These are phyloP conservation scores for Phytophthora fragariae DNA, from an alignment of 352 stramenopile species.

Conservation along the genomic window DNA sequence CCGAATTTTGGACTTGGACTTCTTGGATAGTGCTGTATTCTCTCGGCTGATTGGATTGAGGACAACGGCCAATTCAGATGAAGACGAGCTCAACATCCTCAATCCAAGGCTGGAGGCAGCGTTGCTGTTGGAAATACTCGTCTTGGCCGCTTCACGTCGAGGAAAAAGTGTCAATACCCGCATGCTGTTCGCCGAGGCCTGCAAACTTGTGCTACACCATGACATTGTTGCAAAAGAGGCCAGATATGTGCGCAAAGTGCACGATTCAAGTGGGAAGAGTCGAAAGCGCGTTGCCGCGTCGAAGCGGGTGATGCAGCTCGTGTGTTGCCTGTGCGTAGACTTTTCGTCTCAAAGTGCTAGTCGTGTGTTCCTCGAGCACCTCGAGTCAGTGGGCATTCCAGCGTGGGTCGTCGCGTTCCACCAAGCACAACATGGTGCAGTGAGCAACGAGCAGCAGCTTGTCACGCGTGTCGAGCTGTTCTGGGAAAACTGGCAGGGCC, in stretches of 20 bases:
- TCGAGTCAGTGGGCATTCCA: slow-evolving; percentile 34
- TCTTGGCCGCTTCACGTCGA: slow-evolving; percentile 11
- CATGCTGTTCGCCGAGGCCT: slow-evolving; percentile 36
- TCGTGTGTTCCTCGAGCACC: slow-evolving; percentile 26
- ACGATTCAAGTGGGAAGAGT: background rate
- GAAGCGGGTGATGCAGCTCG: slow-evolving; percentile 49
- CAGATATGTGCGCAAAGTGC: slow-evolving; percentile 12
- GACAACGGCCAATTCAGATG: background rate
- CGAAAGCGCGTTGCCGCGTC: slow-evolving; percentile 26
- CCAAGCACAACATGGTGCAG: slow-evolving; percentile 12
- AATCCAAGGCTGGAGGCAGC: slow-evolving; percentile 29
- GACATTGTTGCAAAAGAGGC: slow-evolving; percentile 32
- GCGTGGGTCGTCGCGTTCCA: slow-evolving; percentile 35
- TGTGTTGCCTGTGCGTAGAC: slow-evolving; percentile 48
- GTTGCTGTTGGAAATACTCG: slow-evolving; percentile 35
- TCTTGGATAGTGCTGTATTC: slow-evolving; percentile 31
- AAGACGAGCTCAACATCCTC: background rate
- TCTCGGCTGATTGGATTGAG: background rate
- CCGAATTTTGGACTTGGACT: slow-evolving; percentile 30
- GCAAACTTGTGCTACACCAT: slow-evolving; percentile 33
- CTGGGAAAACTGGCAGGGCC: slow-evolving; percentile 43
- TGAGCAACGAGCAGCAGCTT: slow-evolving; percentile 3
- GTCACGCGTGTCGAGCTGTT: slow-evolving; percentile 27
- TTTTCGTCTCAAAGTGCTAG: slow-evolving; percentile 34
- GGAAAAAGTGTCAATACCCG: slow-evolving; percentile 33